These are phyloP conservation scores for Talaromyces albobiverticillius DNA, from an alignment of 2,329 filamentous ascomycete genomes.

Conservation along the genomic window DNA sequence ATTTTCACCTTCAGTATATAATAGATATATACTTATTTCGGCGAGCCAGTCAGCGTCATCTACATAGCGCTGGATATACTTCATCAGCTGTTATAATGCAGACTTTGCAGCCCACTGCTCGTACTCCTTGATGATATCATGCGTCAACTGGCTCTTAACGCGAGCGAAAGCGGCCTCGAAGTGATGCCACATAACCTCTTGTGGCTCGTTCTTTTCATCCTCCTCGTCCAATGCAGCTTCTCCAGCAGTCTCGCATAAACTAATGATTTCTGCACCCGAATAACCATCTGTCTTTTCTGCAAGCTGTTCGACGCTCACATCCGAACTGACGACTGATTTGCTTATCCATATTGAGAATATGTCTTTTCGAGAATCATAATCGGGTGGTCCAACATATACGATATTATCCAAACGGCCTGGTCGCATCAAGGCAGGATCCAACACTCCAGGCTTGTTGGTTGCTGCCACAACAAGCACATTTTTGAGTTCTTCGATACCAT, in stretches of 20 bases:
- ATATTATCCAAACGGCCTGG: conserved; percentile 82
- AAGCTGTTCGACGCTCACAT: conserved; percentile 65
- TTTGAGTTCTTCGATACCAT: conserved; percentile 81
- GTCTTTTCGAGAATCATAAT: conserved; percentile 67
- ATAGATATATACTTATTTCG: too few relatives aligned
- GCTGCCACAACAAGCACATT: conserved; percentile 86
- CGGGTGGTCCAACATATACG: conserved; percentile 81
- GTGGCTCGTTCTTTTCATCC: conserved; percentile 40
- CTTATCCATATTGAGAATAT: conserved; percentile 69
- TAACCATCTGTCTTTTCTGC: conserved; percentile 69
- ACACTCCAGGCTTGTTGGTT: conserved; percentile 82
- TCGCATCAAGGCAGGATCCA: conserved; percentile 82
- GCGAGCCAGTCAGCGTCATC: too few relatives aligned
- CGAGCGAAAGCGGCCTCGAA: conserved; percentile 42
- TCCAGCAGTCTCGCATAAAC: conserved; percentile 53
- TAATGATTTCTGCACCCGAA: conserved; percentile 79
- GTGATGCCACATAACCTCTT: conserved; percentile 39
- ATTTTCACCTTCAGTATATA: too few relatives aligned
- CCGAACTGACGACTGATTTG: conserved; percentile 57
- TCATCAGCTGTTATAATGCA: conserved; percentile 10
- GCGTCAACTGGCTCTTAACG: conserved; percentile 59
- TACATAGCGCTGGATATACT: too few relatives aligned
- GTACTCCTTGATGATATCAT: conserved; percentile 57
- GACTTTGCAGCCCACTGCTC: conserved; percentile 49
- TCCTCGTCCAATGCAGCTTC: conserved; percentile 53